Conservation (phyloP, 441 rosid genomes). For the Flueggea neowawraea region DNA sequence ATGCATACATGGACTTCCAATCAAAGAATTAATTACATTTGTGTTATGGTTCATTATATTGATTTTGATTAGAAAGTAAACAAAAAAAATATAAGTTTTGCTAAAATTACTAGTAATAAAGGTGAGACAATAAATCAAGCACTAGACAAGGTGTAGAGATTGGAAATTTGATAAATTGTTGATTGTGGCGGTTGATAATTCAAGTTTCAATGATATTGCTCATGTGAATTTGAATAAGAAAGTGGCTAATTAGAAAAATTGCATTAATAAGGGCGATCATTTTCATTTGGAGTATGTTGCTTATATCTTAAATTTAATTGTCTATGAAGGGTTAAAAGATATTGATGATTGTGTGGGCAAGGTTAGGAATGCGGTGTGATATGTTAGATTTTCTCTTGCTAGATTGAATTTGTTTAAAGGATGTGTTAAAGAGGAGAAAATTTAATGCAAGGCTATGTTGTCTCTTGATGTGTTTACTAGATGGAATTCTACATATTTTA, state of each 20-base stretch:
- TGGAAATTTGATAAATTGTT: conserved; percentile 2
- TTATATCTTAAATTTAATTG: neutral
- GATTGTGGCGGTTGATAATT: conserved; percentile 8
- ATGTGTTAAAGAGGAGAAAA: neutral
- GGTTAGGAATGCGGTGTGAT: neutral
- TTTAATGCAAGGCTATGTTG: neutral
- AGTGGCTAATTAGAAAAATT: neutral
- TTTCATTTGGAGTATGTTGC: conserved; percentile 3
- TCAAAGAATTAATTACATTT: neutral
- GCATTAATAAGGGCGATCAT: neutral
- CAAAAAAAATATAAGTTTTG: conserved; percentile 9
- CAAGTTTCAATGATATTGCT: conserved; percentile 1
- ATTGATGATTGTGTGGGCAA: neutral
- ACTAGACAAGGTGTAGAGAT: neutral
- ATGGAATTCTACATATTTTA: conserved; percentile 22
- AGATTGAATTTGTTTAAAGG: conserved; percentile 6
- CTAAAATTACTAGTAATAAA: neutral
- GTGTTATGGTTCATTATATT: conserved; percentile 8
- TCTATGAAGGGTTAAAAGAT: neutral
- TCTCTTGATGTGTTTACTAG: conserved; percentile 15
- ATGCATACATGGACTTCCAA: conserved; percentile 10
- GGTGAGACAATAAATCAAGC: conserved; percentile 1
- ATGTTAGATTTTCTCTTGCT: conserved; percentile 3
- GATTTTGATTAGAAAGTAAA: conserved; percentile 1
- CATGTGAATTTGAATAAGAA: neutral